phyloP scores from a whole-genome alignment of 768 basidiomycete species.

The Hortiboletus campestris region DNA sequence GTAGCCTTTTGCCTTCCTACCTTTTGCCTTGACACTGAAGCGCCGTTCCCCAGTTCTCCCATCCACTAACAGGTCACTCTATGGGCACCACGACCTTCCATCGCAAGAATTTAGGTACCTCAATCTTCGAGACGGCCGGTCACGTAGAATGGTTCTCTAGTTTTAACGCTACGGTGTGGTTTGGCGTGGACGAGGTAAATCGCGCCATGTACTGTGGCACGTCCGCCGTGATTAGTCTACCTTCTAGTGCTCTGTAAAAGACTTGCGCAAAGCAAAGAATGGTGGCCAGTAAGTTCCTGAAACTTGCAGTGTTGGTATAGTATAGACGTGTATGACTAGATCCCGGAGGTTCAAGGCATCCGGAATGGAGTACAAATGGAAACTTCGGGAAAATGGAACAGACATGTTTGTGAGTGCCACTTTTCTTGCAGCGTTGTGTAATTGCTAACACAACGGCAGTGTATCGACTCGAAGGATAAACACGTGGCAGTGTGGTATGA shows the following conservation, averaged over 20 bases:
- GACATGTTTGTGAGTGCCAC: slow-evolving; percentile 45
- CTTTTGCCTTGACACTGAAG: background rate
- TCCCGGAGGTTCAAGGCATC: slow-evolving; percentile 54
- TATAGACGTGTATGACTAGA: slow-evolving; percentile 25
- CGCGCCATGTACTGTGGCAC: background rate
- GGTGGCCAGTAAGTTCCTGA: slow-evolving; percentile 43
- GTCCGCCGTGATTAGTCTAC: background rate
- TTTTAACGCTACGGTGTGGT: slow-evolving; percentile 44
- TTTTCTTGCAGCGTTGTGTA: background rate
- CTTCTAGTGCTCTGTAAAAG: slow-evolving; percentile 40
- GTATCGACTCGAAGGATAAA: slow-evolving; percentile 47
- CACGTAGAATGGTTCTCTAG: slow-evolving; percentile 51
- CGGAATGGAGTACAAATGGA: slow-evolving; percentile 58
- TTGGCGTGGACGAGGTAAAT: slow-evolving; percentile 48
- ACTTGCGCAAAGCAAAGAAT: slow-evolving; percentile 51
- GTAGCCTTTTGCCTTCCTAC: slow-evolving; percentile 18
- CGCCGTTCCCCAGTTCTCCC: slow-evolving; percentile 36
- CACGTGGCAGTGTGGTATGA: slow-evolving; percentile 48
- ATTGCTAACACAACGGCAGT: slow-evolving; percentile 31
- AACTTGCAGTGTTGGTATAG: background rate
- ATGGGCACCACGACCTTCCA: slow-evolving; percentile 46
- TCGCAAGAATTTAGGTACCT: slow-evolving; percentile 44
- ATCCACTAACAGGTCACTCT: slow-evolving; percentile 43
- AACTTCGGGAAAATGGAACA: slow-evolving; percentile 40
- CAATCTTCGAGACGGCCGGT: slow-evolving; percentile 51